These are phyloP conservation scores for Blumeriella jaapii DNA, from an alignment of 2,329 filamentous ascomycete species.

Conservation along the genomic window DNA sequence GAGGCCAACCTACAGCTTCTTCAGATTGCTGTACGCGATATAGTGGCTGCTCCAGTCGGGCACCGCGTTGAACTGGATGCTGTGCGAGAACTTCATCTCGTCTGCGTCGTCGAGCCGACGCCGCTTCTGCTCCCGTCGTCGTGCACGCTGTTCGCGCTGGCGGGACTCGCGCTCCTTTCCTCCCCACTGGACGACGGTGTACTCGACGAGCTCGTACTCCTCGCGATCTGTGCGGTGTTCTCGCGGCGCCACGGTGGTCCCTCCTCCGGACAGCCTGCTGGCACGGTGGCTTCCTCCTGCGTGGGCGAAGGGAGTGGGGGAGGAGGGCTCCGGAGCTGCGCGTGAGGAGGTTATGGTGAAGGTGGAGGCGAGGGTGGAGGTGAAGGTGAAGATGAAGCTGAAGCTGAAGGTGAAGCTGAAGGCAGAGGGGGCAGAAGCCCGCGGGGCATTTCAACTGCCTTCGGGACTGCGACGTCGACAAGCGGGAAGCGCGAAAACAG, in stretches of 20 bases:
- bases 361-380: background rate
- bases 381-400: slow-evolving; percentile 6
- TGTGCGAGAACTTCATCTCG: slow-evolving; percentile 99
- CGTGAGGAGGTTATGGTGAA: slow-evolving; percentile 19
- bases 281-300: slow-evolving; percentile 9
- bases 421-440: background rate
- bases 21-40: slow-evolving; percentile 96
- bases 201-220: slow-evolving; percentile 25
- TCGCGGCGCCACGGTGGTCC: slow-evolving; percentile 9
- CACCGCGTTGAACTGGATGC: slow-evolving; percentile 97
- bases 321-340: slow-evolving; percentile 17
- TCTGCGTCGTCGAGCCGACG: slow-evolving; percentile 58
- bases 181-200: slow-evolving; percentile 12
- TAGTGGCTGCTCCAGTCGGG: slow-evolving; percentile 99
- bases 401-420: slow-evolving; percentile 3
- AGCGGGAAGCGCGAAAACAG: too few relatives aligned
- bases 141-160: slow-evolving; percentile 12
- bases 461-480: too few relatives aligned
- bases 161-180: slow-evolving; percentile 7
- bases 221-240: slow-evolving; percentile 15
- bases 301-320: slow-evolving; percentile 6
- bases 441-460: too few relatives aligned
- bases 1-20: slow-evolving; percentile 75
- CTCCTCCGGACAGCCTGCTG: slow-evolving; percentile 19
- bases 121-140: slow-evolving; percentile 52